phyloP scores from a whole-genome alignment of 768 basidiomycete species.

The Lactarius deliciosus region DNA sequence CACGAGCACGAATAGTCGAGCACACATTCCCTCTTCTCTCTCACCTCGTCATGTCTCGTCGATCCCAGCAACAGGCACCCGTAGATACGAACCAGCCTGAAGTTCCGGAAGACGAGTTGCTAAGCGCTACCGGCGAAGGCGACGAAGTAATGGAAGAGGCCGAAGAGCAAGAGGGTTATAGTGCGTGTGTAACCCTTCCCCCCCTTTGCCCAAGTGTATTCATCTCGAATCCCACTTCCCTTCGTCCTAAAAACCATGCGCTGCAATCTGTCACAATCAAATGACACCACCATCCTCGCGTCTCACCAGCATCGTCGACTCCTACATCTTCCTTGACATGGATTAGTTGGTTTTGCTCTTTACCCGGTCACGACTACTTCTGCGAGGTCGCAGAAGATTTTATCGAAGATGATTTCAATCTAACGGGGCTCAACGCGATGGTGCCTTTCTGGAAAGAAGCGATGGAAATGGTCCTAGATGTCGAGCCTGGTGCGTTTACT shows the following conservation, averaged over 20 bases:
- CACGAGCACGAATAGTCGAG: conserved; percentile 1
- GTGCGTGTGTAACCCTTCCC: conserved; percentile 47
- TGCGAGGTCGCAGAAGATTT: conserved; percentile 98
- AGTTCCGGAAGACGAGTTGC: conserved; percentile 60
- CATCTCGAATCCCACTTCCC: conserved; percentile 11
- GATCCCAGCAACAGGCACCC: conserved; percentile 33
- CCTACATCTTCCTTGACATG: conserved; percentile 91
- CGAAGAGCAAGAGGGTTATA: conserved; percentile 72
- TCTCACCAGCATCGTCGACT: conserved; percentile 71
- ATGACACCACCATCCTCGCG: conserved; percentile 16
- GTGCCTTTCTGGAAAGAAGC: conserved; percentile 99
- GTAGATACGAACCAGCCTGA: conserved; percentile 50
- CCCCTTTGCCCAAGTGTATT: conserved; percentile 21
- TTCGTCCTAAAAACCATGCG: conserved; percentile 5
- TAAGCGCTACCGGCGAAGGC: conserved; percentile 58
- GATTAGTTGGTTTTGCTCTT: conserved; percentile 95
- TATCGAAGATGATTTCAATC: conserved; percentile 99
- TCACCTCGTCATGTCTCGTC: conserved; percentile 39
- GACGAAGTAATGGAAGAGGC: conserved; percentile 79
- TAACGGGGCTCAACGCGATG: conserved; percentile 92
- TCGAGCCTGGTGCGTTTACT: conserved; percentile 85
- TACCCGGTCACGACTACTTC: conserved; percentile 96
- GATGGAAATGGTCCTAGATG: conserved; percentile 99
- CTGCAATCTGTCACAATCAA: not conserved
- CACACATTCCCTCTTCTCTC: not conserved